Evolutionary conservation across 441 rosid genomes (phyloP), one percentile per base, ranked within the genome.

Genomic region (Populus hybrid): DNA sequence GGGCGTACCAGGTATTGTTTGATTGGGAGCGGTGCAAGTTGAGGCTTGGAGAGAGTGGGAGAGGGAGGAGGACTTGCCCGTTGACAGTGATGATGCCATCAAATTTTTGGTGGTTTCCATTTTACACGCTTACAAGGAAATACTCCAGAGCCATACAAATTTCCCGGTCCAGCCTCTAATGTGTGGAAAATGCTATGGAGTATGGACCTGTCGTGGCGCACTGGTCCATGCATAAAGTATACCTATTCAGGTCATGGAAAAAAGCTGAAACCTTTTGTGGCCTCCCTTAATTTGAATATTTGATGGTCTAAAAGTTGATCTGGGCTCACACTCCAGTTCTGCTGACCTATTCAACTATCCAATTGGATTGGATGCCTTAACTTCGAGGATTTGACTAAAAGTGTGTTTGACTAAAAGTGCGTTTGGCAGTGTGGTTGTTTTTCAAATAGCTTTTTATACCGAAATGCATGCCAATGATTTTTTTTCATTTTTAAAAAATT

Each of bases 61-160:
- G 38, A 6, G 23, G 46, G 7, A 8, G 21, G 14, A 6, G 11
- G 12, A 0, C n/a, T 10, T 18, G 26, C n/a, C 74, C 12, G 6
- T 16, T 8, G 28, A 36, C 61, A 10, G 35, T 12, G 63, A 42
- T 35, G 75, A 70, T 5, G 67, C 73, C 38, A 74, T 78, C 82
- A 26, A 34, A 26, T 21, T 35, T 82, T 36, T 5, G 23, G 84
- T 81, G 88, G 87, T 69, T 71, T 72, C 76, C 78, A 64, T 79
- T 80, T 59, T 3, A 2, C 38, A 6, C 8, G 14, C 4, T 10
- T 0, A 20, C 14, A 7, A 21, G 61, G 16, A 72, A 40, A 2
- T 36, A 66, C n/a, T 65, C 5, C 5, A 36, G 30, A 79, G 77
- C 80, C 80, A 79, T 71, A 76, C 70, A 71, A 69, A 23, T 64